Evolutionary conservation across 148 eudicot species (phyloP), one percentile per base, ranked within the genome.

Genomic region (Persicaria maculosa): DNA sequence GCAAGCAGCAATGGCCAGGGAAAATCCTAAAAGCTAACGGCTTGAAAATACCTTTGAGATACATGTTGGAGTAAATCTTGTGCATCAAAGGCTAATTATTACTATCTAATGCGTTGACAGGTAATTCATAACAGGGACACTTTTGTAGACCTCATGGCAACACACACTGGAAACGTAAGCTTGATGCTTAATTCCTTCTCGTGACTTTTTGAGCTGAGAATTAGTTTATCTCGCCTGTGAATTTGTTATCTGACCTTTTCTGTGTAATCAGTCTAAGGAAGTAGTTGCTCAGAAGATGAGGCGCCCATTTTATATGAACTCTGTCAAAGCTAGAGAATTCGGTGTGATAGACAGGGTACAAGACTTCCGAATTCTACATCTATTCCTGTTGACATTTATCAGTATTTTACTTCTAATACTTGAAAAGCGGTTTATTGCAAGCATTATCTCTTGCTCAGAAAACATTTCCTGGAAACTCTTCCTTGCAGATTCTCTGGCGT

Each of bases 131-230:
- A 90, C 80, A 84, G 89, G 83, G 90, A 88, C 74, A 85, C 75
- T 44, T 85, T 89, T 64, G 93, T 85, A 8, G 47, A 78, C 17
- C 90, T 96, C 76, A 47, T 96, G 74, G 91, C 97, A 25, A 86
- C 86, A 81, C 97, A 92, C 85, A 92, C 97, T 65, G 99, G 81
- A 80, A 88, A 92, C 78, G 99, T 96, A 79, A 90, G 97, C 84
- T 53, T 50, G 47, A 62, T 74, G 68, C 73, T 44, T 78, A 64
- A 55, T 36, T 70, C 15, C 4, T 25, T 50, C 14, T 72, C 31
- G 1, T 48, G 19, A 43, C 40, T 11, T 14, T 6, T 55, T 73
- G 12, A 73, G 47, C 16, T 25, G 45, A 5, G 50, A 52, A 16
- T 25, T 73, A 40, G 14, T 31, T n/a, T 55, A 53, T 10, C 40